Percentiles rank a stretch among this genome's conserved stretches.
Evolutionary conservation across 148 eudicot species (phyloP).

Genomic region (Rhododendron henanense): DNA sequence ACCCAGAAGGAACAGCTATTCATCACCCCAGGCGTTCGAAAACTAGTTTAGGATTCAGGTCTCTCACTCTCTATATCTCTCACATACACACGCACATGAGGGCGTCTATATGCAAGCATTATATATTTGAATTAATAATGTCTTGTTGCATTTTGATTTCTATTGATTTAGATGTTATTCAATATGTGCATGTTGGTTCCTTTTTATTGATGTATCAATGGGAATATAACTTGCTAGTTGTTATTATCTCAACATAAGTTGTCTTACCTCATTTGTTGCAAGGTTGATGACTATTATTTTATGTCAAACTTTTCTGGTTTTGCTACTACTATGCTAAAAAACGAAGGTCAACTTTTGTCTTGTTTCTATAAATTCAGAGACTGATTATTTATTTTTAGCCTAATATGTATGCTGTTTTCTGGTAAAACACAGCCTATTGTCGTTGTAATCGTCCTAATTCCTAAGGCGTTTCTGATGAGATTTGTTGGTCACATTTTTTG

Average conservation of each 20-base stretch:
- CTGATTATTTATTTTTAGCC: neutral
- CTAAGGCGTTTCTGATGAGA: neutral
- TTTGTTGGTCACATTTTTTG: conserved; percentile 1
- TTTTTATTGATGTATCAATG: neutral
- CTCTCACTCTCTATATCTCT: conserved; percentile 9
- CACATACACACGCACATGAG: neutral
- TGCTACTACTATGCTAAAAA: neutral
- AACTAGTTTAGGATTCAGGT: conserved; percentile 21
- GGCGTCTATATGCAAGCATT: neutral
- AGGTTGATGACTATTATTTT: neutral
- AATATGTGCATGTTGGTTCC: neutral
- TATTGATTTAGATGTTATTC: neutral
- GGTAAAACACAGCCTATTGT: neutral
- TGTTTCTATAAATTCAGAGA: neutral
- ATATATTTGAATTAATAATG: neutral
- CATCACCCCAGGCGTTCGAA: conserved; percentile 20
- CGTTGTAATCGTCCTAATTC: neutral
- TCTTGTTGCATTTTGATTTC: neutral
- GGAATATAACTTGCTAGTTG: neutral
- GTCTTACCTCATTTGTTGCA: neutral
- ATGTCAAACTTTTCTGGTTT: neutral
- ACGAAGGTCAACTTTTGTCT: neutral
- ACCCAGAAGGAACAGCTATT: conserved; percentile 10
- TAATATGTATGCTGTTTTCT: neutral
- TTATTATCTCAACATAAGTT: neutral